Percentiles rank a stretch among this genome's conserved stretches.
These are phyloP conservation scores for Trypethelium eluteriae DNA, from an alignment of 495 filamentous ascomycete species.

Conservation along the genomic window DNA sequence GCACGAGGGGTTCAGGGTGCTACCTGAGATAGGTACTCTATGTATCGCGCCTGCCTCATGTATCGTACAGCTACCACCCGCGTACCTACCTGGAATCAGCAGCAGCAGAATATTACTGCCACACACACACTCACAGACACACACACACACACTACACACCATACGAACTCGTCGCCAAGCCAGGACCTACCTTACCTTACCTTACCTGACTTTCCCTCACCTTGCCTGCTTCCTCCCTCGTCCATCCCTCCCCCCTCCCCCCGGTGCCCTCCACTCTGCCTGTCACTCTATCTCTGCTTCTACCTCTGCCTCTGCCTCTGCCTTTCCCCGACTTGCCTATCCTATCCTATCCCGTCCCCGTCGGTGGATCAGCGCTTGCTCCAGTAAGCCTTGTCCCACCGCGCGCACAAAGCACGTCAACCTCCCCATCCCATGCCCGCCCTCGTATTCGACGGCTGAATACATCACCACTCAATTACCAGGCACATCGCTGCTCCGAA, in stretches of 20 bases:
- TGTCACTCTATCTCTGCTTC: no score
- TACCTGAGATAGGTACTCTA: background rate
- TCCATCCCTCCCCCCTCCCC: background rate
- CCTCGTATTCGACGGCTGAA: conserved; percentile 9
- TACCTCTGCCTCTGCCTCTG: no score
- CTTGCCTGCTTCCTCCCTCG: background rate
- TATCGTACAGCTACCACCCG: background rate
- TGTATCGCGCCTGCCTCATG: background rate
- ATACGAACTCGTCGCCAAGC: background rate
- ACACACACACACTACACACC: background rate
- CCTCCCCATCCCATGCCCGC: conserved; percentile 6
- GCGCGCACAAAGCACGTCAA: conserved; percentile 5
- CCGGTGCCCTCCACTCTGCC: background rate
- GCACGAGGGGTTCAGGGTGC: background rate
- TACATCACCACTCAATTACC: background rate
- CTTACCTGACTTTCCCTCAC: no score
- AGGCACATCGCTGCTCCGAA: background rate
- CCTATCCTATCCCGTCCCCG: background rate
- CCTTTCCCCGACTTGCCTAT: background rate
- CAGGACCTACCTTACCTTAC: background rate
- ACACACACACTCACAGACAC: background rate
- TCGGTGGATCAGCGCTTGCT: background rate
- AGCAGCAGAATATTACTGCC: background rate
- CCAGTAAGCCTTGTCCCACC: conserved; percentile 12
- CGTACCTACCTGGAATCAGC: background rate